phyloP scores from a whole-genome alignment of 2,329 filamentous ascomycete species.

The Pseudodiploospora longispora region DNA sequence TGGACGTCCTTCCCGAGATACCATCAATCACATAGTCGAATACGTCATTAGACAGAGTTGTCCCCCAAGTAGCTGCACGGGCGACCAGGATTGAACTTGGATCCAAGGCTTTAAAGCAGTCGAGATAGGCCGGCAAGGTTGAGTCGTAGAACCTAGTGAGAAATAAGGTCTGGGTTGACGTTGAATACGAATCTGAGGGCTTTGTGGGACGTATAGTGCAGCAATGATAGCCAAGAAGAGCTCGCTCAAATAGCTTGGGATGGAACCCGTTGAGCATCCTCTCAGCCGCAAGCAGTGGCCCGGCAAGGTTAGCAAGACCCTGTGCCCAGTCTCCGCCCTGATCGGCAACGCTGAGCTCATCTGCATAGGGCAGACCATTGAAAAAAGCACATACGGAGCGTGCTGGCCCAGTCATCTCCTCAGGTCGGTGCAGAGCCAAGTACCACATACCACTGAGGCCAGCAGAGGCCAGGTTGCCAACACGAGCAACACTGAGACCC shows the following conservation, averaged over 20 bases:
- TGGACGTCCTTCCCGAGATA: background rate
- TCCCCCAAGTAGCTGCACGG: too few relatives aligned
- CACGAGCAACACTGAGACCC: background rate
- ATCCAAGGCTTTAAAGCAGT: background rate
- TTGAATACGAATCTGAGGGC: background rate
- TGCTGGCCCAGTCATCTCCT: background rate
- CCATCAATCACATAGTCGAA: background rate
- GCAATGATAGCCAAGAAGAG: background rate
- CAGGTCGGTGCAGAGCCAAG: background rate
- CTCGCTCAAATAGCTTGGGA: background rate
- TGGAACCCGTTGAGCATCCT: background rate
- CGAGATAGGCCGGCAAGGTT: background rate
- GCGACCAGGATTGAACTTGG: too few relatives aligned
- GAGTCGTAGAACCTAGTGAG: background rate
- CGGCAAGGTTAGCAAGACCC: background rate
- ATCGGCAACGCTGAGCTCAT: background rate
- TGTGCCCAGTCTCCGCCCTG: background rate
- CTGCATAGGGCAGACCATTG: background rate
- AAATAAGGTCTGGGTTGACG: background rate
- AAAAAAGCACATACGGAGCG: background rate
- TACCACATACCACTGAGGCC: background rate
- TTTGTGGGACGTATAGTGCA: background rate
- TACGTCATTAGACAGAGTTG: background rate
- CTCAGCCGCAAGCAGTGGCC: background rate
- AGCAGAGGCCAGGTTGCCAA: background rate